Percentiles rank a stretch among this genome's conserved stretches.
Evolutionary conservation across 495 filamentous ascomycete species (phyloP).

Genomic region (Astrocystis sublimbata): DNA sequence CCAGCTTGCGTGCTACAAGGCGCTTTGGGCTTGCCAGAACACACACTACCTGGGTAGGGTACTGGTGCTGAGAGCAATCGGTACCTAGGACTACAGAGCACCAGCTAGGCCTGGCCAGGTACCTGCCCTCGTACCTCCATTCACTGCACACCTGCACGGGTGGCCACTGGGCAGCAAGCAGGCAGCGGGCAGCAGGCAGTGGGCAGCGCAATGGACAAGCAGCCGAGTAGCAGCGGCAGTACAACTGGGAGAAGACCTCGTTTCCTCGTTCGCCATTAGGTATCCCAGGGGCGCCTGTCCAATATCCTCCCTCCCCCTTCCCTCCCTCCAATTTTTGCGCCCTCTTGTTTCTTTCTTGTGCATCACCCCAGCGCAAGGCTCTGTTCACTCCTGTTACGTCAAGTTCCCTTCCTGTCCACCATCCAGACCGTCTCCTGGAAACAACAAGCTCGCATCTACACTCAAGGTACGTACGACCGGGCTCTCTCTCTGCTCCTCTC

Average conservation of each 20-base stretch:
- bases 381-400: conserved; percentile 16
- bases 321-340: conserved; percentile 16
- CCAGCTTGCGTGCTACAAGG: too few species aligned
- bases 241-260: conserved; percentile 15
- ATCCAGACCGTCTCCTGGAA: neutral
- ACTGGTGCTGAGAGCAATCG: too few species aligned
- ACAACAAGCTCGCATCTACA: neutral
- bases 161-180: neutral
- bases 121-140: too few species aligned
- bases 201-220: too few species aligned
- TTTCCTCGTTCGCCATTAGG: too few species aligned
- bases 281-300: conserved; percentile 12
- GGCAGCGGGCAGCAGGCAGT: neutral
- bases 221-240: too few species aligned
- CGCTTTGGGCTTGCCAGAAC: neutral
- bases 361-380: conserved; percentile 17
- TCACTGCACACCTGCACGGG: neutral
- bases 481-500: neutral
- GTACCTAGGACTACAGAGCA: too few species aligned
- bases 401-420: neutral
- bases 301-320: conserved; percentile 16
- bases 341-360: conserved; percentile 15
- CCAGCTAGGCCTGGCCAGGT: too few species aligned
- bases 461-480: conserved; percentile 7
- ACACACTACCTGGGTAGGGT: too few species aligned